These are phyloP conservation scores for Podospora didyma DNA, from an alignment of 495 filamentous ascomycete species.

Conservation along the genomic window DNA sequence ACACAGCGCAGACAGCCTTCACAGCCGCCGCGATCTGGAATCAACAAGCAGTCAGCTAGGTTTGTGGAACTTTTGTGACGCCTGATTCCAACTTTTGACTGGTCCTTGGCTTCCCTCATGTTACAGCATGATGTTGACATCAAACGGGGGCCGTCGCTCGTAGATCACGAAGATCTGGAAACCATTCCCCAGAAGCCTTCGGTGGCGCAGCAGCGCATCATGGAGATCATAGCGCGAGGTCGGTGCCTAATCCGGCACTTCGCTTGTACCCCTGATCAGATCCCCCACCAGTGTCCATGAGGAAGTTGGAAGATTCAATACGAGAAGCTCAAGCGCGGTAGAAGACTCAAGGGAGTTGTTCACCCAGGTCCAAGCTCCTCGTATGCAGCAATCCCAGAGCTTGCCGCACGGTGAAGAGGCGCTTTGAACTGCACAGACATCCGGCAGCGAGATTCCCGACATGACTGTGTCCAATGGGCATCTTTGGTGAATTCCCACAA, in stretches of 20 bases:
- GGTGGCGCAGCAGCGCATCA: neutral
- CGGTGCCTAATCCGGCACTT: neutral
- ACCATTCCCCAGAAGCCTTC: neutral
- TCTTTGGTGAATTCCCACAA: neutral
- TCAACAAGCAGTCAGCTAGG: neutral
- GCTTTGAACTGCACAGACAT: neutral
- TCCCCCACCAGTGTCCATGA: neutral
- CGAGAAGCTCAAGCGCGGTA: too few species aligned
- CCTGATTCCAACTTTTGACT: neutral
- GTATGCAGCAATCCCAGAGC: too few species aligned
- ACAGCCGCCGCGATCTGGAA: too few species aligned
- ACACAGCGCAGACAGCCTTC: too few species aligned
- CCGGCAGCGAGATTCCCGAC: neutral
- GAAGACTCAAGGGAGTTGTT: too few species aligned
- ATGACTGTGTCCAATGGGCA: neutral
- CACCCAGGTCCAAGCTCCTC: too few species aligned
- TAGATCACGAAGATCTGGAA: slow-evolving; percentile 5
- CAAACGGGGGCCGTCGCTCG: neutral
- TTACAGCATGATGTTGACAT: neutral
- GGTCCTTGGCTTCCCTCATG: neutral
- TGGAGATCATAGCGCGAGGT: neutral
- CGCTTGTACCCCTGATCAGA: neutral
- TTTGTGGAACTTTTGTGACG: neutral
- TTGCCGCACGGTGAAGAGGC: neutral
- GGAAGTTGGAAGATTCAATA: too few species aligned